phyloP scores from a whole-genome alignment of 116 monocot genomes.

The Posidonia oceanica region DNA sequence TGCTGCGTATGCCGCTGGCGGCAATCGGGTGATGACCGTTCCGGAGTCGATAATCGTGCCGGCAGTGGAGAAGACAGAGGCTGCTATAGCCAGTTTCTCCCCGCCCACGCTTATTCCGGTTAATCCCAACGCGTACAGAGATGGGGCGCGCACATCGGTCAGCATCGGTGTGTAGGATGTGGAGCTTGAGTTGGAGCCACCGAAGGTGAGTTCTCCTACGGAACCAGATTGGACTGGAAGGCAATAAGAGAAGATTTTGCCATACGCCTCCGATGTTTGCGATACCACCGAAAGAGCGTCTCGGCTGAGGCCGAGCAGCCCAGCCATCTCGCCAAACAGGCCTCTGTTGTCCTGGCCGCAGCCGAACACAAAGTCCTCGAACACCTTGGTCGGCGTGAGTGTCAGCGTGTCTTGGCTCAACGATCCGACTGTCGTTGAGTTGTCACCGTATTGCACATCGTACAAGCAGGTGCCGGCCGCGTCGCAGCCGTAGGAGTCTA shows the following conservation, averaged over 20 bases:
- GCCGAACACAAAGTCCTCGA: constrained; percentile 40
- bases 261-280: constrained; percentile 17
- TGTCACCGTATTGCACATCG: constrained; percentile 20
- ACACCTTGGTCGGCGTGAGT: constrained; percentile 1
- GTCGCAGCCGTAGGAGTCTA: neutral
- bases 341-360: constrained; percentile 51
- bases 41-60: constrained; percentile 47
- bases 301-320: constrained; percentile 41
- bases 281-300: constrained; percentile 20
- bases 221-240: constrained; percentile 17
- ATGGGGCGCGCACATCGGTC: neutral
- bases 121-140: constrained; percentile 20
- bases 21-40: constrained; percentile 33
- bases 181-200: neutral
- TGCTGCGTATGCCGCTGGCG: constrained; percentile 22
- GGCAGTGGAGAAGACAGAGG: constrained; percentile 8
- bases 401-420: constrained; percentile 22
- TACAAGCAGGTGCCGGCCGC: constrained; percentile 12
- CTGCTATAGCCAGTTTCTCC: constrained; percentile 6
- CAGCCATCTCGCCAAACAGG: constrained; percentile 28
- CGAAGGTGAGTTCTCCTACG: constrained; percentile 22
- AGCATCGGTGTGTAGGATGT: constrained; percentile 26
- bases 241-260: constrained; percentile 47
- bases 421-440: constrained; percentile 12
- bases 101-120: constrained; percentile 29